phyloP scores from a whole-genome alignment of 495 filamentous ascomycete species.

The Trichoderma reesei region DNA sequence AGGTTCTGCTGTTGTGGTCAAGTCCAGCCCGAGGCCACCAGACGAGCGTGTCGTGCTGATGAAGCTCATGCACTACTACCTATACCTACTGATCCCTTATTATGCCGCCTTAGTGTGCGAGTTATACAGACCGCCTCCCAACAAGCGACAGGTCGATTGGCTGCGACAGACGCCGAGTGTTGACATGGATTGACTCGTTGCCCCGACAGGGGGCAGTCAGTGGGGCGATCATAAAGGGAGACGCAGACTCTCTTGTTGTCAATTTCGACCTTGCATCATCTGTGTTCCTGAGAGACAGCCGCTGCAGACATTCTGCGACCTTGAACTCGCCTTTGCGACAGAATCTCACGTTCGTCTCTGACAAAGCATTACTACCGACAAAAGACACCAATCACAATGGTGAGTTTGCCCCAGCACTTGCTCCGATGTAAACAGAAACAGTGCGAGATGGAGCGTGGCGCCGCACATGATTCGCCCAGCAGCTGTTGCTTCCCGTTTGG shows the following conservation, averaged over 20 bases:
- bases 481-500: slow-evolving; percentile 4
- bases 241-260: slow-evolving; percentile 6
- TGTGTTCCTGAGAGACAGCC: neutral
- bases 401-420: slow-evolving; percentile 5
- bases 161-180: neutral
- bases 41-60: neutral
- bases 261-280: neutral
- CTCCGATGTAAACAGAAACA: neutral
- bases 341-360: neutral
- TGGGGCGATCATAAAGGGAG: neutral
- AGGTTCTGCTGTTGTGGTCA: neutral
- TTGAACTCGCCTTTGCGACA: neutral
- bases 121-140: neutral
- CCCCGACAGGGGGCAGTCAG: slow-evolving; percentile 8
- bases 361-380: neutral
- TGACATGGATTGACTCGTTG: slow-evolving; percentile 10
- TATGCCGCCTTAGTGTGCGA: neutral
- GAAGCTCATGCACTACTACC: neutral
- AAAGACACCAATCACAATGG: slow-evolving; percentile 4
- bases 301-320: neutral
- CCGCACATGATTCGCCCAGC: slow-evolving; percentile 5
- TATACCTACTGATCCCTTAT: neutral
- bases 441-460: neutral
- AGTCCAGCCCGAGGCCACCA: neutral
- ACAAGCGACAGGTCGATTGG: neutral